A percentile compares a stretch with the other conserved stretches of the same genome.
Evolutionary conservation across 352 stramenopile genomes (phyloP).

Genomic region (Phytopythium montanum): DNA sequence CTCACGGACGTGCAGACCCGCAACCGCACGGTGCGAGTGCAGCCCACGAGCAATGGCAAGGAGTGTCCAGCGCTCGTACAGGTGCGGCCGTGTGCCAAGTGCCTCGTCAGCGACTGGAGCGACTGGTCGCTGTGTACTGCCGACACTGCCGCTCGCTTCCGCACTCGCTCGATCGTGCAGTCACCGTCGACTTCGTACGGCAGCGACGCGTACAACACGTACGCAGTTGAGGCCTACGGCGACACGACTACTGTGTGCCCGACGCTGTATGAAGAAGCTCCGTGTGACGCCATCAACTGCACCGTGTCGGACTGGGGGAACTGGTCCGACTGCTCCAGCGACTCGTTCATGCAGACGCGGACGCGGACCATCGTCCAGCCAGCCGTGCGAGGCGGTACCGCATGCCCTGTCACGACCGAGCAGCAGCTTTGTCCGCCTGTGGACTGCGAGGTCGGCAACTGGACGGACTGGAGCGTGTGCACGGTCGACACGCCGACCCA

Average conservation of each 20-base stretch:
- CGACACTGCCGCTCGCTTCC: conserved; percentile 28
- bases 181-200: conserved; percentile 26
- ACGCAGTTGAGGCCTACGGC: conserved; percentile 12
- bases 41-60: conserved; percentile 26
- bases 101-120: conserved; percentile 38
- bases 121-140: conserved; percentile 43
- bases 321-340: conserved; percentile 39
- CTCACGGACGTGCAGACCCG: conserved; percentile 29
- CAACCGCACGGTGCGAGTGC: conserved; percentile 34
- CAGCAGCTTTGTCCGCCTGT: conserved; percentile 29
- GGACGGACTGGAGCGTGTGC: conserved; percentile 34
- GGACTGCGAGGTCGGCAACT: conserved; percentile 34
- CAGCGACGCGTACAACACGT: conserved; percentile 13
- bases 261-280: conserved; percentile 27
- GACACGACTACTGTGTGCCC: conserved; percentile 27
- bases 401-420: conserved; percentile 36
- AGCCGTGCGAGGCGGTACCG: conserved; percentile 27
- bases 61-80: conserved; percentile 40
- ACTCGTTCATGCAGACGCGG: conserved; percentile 34
- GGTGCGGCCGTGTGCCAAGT: conserved; percentile 50
- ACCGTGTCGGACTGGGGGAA: conserved; percentile 41
- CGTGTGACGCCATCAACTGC: conserved; percentile 49
- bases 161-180: conserved; percentile 38
- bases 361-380: conserved; percentile 34
- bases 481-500: conserved; percentile 21